Evolutionary conservation across 177 flowering plant genomes (phyloP).

Genomic region (Vitis hybrid): DNA sequence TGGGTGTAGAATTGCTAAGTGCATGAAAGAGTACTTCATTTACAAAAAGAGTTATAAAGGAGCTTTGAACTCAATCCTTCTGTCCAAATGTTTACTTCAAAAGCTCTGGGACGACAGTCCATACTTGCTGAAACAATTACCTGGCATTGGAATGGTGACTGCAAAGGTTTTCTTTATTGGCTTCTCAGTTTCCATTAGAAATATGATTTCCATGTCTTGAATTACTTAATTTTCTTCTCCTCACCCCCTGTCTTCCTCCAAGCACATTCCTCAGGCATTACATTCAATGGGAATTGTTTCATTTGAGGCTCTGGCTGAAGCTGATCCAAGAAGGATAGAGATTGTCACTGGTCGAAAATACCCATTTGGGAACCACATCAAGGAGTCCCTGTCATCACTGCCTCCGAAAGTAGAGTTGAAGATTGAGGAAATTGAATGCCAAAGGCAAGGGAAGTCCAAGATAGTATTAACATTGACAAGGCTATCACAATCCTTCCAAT

Average conservation of each 20-base stretch:
- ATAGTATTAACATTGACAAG: conserved; percentile 64
- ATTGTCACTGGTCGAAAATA: conserved; percentile 87
- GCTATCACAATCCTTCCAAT: conserved; percentile 48
- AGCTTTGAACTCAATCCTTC: conserved; percentile 54
- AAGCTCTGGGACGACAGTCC: conserved; percentile 96
- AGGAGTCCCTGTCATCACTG: conserved; percentile 74
- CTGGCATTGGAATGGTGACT: conserved; percentile 98
- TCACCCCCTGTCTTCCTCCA: background rate
- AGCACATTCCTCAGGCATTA: conserved; percentile 55
- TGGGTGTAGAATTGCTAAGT: conserved; percentile 88
- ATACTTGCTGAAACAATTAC: conserved; percentile 88
- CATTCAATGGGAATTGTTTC: conserved; percentile 76
- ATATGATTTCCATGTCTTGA: background rate
- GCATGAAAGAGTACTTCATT: conserved; percentile 92
- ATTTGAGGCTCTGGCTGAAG: conserved; percentile 73
- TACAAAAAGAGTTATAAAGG: conserved; percentile 79
- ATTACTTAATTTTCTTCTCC: background rate
- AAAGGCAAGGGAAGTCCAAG: conserved; percentile 64
- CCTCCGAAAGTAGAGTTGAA: conserved; percentile 85
- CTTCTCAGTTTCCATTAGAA: conserved; percentile 3
- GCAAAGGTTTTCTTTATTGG: conserved; percentile 64
- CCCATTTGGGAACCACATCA: conserved; percentile 95
- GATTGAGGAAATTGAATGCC: conserved; percentile 54
- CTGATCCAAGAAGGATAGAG: conserved; percentile 96
- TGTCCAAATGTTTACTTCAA: conserved; percentile 83